phyloP scores from a whole-genome alignment of 352 stramenopile species.

The Globisporangium barbulae region DNA sequence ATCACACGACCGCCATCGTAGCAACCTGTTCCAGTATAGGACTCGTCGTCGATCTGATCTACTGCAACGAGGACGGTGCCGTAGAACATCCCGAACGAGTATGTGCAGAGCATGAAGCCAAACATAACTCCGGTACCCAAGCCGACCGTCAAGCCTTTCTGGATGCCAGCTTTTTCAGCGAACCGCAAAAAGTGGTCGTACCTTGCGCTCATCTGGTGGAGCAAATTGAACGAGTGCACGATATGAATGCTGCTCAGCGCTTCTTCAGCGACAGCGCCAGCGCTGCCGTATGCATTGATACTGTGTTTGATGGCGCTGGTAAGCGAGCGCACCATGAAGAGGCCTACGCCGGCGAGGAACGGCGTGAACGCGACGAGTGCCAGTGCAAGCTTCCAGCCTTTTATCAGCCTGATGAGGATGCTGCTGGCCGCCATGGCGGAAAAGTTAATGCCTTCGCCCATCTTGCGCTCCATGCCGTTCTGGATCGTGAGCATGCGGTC shows the following conservation, averaged over 20 bases:
- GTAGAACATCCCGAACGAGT: constrained; percentile 53
- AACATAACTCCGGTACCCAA: constrained; percentile 39
- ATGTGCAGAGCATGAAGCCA: constrained; percentile 37
- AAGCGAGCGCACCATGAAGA: constrained; percentile 6
- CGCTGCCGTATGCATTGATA: constrained; percentile 1
- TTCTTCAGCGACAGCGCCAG: background rate
- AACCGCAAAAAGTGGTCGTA: constrained; percentile 33
- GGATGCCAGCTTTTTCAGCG: constrained; percentile 27
- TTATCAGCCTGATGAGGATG: constrained; percentile 2
- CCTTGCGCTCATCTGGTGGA: constrained; percentile 31
- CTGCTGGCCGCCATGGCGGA: background rate
- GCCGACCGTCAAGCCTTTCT: constrained; percentile 33
- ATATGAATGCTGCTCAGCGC: constrained; percentile 22
- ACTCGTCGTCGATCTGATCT: constrained; percentile 28
- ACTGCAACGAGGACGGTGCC: constrained; percentile 27
- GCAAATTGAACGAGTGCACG: constrained; percentile 56
- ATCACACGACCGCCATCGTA: constrained; percentile 44
- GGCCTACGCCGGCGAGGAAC: background rate
- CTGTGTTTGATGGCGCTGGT: background rate
- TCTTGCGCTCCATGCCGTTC: constrained; percentile 39
- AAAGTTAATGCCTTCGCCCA: constrained; percentile 49
- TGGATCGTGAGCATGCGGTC: constrained; percentile 39
- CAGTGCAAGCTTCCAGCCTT: constrained; percentile 3
- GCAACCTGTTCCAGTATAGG: constrained; percentile 24
- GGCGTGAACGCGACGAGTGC: background rate